Evolutionary conservation across 371 early-diverging fungal genomes (phyloP).

Genomic region (Conidiobolus incongruus): DNA sequence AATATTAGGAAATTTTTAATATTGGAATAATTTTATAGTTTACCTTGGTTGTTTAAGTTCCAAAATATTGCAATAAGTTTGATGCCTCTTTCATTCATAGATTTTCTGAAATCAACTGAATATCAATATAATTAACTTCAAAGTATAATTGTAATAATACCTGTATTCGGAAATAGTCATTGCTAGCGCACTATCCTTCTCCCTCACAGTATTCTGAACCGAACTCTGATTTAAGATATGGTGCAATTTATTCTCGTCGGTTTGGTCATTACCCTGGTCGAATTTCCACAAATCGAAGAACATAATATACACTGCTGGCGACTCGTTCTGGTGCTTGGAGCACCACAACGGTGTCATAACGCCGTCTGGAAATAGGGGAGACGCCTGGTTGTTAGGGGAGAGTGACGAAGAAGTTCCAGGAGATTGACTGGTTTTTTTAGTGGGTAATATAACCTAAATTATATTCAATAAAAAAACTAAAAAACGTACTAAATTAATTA

Average conservation of each 20-base stretch:
- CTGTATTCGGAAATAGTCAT: conserved; percentile 40
- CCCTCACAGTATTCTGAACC: conserved; percentile 25
- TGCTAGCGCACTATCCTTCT: conserved; percentile 28
- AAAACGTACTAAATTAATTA: not conserved
- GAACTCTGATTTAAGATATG: conserved; percentile 28
- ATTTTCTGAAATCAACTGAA: too few species aligned
- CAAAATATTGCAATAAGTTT: conserved; percentile 50
- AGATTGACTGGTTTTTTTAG: not conserved
- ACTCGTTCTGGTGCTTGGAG: conserved; percentile 25
- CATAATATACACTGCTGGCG: conserved; percentile 40
- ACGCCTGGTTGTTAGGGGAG: conserved; percentile 39
- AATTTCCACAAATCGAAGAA: conserved; percentile 42
- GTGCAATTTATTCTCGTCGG: conserved; percentile 3
- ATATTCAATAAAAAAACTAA: not conserved
- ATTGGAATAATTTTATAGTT: conserved; percentile 13
- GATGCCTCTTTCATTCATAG: conserved; percentile 33
- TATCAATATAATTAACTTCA: not conserved
- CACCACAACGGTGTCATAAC: conserved; percentile 51
- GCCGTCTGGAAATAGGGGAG: conserved; percentile 64
- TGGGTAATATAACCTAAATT: not conserved
- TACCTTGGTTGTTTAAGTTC: conserved; percentile 18
- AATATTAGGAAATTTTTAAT: not conserved
- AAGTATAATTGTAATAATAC: conserved; percentile 12
- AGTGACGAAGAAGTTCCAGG: conserved; percentile 14
- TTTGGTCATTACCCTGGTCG: conserved; percentile 5